Evolutionary conservation across 1,139 yeast genomes (phyloP).

Genomic region (Pichia sp.): DNA sequence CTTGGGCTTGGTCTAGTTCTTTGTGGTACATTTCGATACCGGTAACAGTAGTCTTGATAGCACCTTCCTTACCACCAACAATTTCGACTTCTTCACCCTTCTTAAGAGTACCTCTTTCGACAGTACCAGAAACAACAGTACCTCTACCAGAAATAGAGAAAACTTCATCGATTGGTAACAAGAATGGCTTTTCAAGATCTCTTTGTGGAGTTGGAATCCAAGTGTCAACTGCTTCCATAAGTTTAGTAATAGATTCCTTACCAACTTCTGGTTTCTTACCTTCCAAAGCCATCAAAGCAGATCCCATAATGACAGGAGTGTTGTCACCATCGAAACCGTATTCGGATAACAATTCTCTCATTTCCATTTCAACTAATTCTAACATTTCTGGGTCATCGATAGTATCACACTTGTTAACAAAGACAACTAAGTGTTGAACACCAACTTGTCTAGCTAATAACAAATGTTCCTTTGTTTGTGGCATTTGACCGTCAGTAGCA

Average conservation of each 20-base stretch:
- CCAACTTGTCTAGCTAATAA: slow-evolving; percentile 99
- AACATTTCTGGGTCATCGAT: slow-evolving; percentile 99
- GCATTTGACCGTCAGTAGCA: slow-evolving; percentile 99
- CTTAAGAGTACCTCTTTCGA: slow-evolving; percentile 94
- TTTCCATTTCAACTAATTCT: slow-evolving; percentile 99
- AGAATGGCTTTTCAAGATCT: slow-evolving; percentile 93
- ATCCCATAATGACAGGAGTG: slow-evolving; percentile 97
- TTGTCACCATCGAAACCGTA: slow-evolving; percentile 98
- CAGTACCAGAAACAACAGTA: slow-evolving; percentile 98
- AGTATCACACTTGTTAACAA: slow-evolving; percentile 96
- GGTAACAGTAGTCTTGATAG: slow-evolving; percentile 89
- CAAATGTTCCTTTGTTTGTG: slow-evolving; percentile 98
- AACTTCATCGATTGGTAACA: slow-evolving; percentile 96
- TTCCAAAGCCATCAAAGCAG: slow-evolving; percentile 96
- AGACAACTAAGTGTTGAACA: slow-evolving; percentile 94
- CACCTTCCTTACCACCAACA: slow-evolving; percentile 84
- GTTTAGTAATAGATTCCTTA: slow-evolving; percentile 69
- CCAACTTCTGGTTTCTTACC: slow-evolving; percentile 89
- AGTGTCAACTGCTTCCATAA: slow-evolving; percentile 89
- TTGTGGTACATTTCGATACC: slow-evolving; percentile 99
- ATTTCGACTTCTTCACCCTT: slow-evolving; percentile 98
- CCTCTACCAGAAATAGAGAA: slow-evolving; percentile 99
- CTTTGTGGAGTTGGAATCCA: slow-evolving; percentile 94
- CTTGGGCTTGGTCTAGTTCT: slow-evolving; percentile 95
- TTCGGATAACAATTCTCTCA: slow-evolving; percentile 88